These are phyloP conservation scores for Capronia epimyces DNA, from an alignment of 2,329 filamentous ascomycete genomes.

Conservation along the genomic window DNA sequence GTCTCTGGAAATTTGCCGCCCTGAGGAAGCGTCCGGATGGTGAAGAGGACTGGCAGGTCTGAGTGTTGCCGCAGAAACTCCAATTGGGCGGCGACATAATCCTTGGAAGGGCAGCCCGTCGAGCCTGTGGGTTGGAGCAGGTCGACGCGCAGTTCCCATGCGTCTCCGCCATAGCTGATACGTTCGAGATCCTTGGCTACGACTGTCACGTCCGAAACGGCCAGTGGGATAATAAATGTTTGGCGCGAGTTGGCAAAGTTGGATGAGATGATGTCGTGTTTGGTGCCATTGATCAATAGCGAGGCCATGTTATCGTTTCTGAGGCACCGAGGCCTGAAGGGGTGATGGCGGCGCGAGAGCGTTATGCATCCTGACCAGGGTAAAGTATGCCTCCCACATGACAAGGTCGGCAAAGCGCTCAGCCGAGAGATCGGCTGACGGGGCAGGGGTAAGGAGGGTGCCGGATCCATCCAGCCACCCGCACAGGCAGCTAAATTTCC, in stretches of 20 bases:
- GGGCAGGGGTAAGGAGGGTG: no score
- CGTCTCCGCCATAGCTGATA: slow-evolving; percentile 77
- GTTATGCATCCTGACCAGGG: no score
- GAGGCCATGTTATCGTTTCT: not conserved
- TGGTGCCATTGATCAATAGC: not conserved
- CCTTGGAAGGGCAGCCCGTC: slow-evolving; percentile 66
- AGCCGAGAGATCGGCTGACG: no score
- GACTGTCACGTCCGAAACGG: slow-evolving; percentile 77
- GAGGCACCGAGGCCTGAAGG: no score
- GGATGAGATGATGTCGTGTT: not conserved
- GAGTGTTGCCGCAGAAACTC: slow-evolving; percentile 78
- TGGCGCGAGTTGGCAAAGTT: slow-evolving; percentile 54
- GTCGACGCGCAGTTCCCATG: slow-evolving; percentile 79
- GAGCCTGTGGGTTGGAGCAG: slow-evolving; percentile 67
- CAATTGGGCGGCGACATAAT: slow-evolving; percentile 79
- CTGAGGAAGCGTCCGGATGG: slow-evolving; percentile 72
- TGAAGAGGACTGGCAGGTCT: slow-evolving; percentile 86
- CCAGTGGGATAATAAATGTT: slow-evolving; percentile 82
- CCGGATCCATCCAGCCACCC: no score
- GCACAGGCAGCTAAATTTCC: no score
- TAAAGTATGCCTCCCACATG: no score
- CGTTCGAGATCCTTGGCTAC: slow-evolving; percentile 82
- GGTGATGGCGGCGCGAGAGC: no score
- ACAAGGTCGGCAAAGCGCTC: no score
- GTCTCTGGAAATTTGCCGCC: slow-evolving; percentile 84